A percentile compares a stretch with the other conserved stretches of the same genome.
These are phyloP conservation scores for Trichosanthes truncata DNA, from an alignment of 306 rosid genomes.

Conservation along the genomic window DNA sequence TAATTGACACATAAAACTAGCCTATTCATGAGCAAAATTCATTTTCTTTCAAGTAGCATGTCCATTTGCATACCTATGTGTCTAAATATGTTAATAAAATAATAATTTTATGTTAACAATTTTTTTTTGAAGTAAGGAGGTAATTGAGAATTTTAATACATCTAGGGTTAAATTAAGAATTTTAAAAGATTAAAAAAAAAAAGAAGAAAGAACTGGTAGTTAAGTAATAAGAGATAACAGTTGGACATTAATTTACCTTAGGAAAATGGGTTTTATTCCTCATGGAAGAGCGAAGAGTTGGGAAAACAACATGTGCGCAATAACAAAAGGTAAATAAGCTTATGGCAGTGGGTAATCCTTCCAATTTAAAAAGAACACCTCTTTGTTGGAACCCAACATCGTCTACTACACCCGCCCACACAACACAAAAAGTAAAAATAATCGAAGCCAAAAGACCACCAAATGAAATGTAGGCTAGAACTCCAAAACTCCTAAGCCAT, in stretches of 20 bases:
- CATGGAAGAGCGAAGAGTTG: conserved; percentile 54
- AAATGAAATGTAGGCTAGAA: conserved; percentile 45
- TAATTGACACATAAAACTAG: too few species aligned
- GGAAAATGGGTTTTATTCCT: conserved; percentile 38
- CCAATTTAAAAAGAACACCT: conserved; percentile 20
- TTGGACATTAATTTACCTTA: conserved; percentile 28
- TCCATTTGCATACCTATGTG: too few species aligned
- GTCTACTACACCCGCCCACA: conserved; percentile 47
- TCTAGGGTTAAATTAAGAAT: too few species aligned
- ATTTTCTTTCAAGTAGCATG: not conserved
- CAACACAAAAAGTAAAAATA: conserved; percentile 28
- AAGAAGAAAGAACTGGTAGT: too few species aligned
- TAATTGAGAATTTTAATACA: too few species aligned
- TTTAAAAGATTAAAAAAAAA: too few species aligned
- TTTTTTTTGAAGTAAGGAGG: too few species aligned
- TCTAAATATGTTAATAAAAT: too few species aligned
- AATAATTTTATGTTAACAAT: too few species aligned
- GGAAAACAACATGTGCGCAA: conserved; percentile 54
- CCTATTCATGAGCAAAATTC: not conserved
- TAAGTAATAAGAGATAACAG: not conserved
- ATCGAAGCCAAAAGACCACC: conserved; percentile 50
- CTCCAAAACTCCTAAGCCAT: conserved; percentile 39
- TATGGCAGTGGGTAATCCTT: conserved; percentile 33
- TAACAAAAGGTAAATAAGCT: conserved; percentile 54
- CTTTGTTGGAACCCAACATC: conserved; percentile 44